phyloP scores from a whole-genome alignment of 345 rosid species.

The Melaleuca alternifolia region DNA sequence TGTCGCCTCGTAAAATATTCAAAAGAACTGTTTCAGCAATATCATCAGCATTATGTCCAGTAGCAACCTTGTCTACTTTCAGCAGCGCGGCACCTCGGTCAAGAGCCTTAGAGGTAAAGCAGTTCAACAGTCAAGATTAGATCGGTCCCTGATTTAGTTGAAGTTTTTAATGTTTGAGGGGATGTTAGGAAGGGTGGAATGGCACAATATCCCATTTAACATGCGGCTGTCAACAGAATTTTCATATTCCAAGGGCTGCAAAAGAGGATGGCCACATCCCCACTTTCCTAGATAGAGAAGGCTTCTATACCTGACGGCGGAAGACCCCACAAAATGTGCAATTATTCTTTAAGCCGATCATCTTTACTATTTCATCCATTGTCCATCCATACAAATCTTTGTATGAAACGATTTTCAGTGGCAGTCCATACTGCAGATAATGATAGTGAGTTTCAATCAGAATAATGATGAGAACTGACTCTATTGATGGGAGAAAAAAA shows the following conservation, averaged over 20 bases:
- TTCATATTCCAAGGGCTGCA: background rate
- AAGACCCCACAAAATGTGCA: slow-evolving; percentile 97
- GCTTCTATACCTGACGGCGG: slow-evolving; percentile 65
- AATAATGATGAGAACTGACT: background rate
- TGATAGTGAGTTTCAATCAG: background rate
- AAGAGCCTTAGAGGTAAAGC: slow-evolving; percentile 52
- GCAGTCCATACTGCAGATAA: slow-evolving; percentile 62
- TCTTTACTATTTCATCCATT: slow-evolving; percentile 94
- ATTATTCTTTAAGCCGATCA: slow-evolving; percentile 89
- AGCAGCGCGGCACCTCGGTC: slow-evolving; percentile 82
- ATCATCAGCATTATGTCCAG: slow-evolving; percentile 97
- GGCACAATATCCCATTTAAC: background rate
- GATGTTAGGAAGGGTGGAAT: background rate
- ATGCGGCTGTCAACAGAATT: background rate
- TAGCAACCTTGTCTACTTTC: slow-evolving; percentile 85
- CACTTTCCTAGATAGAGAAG: background rate
- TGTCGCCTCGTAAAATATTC: slow-evolving; percentile 86
- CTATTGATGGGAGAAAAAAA: background rate
- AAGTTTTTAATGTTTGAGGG: background rate
- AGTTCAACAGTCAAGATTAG: background rate
- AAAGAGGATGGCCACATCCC: background rate
- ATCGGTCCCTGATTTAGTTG: background rate
- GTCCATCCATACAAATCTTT: slow-evolving; percentile 99
- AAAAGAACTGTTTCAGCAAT: slow-evolving; percentile 90
- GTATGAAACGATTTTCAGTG: slow-evolving; percentile 82